Evolutionary conservation across 2,329 filamentous ascomycete genomes (phyloP).

Genomic region (Aurifilum marmelostoma): DNA sequence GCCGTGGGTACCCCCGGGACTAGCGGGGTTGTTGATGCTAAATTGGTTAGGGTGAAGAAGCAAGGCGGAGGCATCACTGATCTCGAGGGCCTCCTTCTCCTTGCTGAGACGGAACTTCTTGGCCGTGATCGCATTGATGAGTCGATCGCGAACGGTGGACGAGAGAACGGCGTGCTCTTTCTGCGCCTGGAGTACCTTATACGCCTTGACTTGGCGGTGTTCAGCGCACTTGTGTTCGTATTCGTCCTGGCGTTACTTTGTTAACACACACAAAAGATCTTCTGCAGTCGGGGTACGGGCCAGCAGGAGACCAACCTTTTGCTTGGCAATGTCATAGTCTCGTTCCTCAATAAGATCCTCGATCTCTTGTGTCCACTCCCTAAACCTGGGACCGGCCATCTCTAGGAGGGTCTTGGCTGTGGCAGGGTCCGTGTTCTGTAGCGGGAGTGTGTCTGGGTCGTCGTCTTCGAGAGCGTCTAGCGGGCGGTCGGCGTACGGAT

Average conservation of each 20-base stretch:
- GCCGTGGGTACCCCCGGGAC: conserved; percentile 64
- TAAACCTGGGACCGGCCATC: conserved; percentile 82
- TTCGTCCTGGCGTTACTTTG: conserved; percentile 52
- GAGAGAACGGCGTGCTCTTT: conserved; percentile 64
- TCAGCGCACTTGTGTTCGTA: conserved; percentile 65
- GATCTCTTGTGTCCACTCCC: conserved; percentile 81
- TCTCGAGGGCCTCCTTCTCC: conserved; percentile 70
- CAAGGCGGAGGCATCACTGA: conserved; percentile 66
- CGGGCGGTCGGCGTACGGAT: conserved; percentile 68
- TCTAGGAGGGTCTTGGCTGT: conserved; percentile 61
- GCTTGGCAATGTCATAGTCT: conserved; percentile 79
- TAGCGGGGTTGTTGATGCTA: conserved; percentile 66
- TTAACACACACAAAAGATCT: background rate
- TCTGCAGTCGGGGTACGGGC: background rate
- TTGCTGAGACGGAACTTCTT: conserved; percentile 67
- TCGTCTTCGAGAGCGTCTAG: conserved; percentile 46
- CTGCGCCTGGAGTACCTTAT: conserved; percentile 65
- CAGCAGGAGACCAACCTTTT: conserved; percentile 66
- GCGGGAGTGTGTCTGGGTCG: conserved; percentile 29
- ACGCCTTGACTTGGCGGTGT: conserved; percentile 61
- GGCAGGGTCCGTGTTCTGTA: conserved; percentile 44
- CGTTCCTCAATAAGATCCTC: conserved; percentile 87
- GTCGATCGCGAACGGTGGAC: conserved; percentile 65
- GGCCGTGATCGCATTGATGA: conserved; percentile 66
- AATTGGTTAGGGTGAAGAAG: conserved; percentile 71